These are phyloP conservation scores for Parathielavia hyrcaniae DNA, from an alignment of 495 filamentous ascomycete species.

Conservation along the genomic window DNA sequence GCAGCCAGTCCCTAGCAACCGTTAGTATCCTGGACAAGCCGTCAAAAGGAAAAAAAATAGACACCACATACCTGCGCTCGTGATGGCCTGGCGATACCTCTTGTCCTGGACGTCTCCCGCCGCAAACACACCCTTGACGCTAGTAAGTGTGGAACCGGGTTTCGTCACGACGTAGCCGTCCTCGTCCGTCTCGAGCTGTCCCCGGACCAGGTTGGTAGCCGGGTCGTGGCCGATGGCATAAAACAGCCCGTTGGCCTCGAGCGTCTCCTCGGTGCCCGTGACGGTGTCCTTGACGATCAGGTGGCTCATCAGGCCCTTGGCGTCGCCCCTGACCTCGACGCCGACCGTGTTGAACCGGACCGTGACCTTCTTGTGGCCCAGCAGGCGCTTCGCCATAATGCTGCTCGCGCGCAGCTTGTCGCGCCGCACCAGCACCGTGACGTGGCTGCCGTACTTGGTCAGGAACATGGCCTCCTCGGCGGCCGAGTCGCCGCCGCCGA, in stretches of 20 bases:
- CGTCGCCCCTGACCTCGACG: conserved; percentile 75
- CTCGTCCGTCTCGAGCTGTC: conserved; percentile 74
- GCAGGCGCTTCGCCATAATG: conserved; percentile 83
- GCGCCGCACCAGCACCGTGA: conserved; percentile 85
- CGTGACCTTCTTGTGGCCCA: conserved; percentile 78
- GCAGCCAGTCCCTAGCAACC: conserved; percentile 70
- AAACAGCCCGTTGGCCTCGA: conserved; percentile 90
- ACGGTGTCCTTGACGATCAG: conserved; percentile 72
- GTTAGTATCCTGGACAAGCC: conserved; percentile 31
- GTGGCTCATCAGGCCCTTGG: conserved; percentile 78
- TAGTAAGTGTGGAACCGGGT: conserved; percentile 83
- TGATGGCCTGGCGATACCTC: conserved; percentile 95
- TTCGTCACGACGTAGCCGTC: conserved; percentile 85
- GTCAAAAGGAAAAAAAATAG: background rate
- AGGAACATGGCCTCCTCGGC: conserved; percentile 97
- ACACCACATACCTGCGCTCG: conserved; percentile 75
- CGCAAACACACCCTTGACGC: conserved; percentile 86
- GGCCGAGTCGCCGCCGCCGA: conserved; percentile 93
- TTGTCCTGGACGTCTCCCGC: conserved; percentile 98
- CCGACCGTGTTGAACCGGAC: conserved; percentile 80
- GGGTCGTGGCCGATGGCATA: conserved; percentile 98
- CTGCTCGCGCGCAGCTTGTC: conserved; percentile 80
- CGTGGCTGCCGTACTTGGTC: conserved; percentile 92
- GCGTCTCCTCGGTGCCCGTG: conserved; percentile 68
- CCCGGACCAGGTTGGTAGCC: conserved; percentile 79